These are phyloP conservation scores for Cladophialophora immunda DNA, from an alignment of 2,329 filamentous ascomycete genomes.

Conservation along the genomic window DNA sequence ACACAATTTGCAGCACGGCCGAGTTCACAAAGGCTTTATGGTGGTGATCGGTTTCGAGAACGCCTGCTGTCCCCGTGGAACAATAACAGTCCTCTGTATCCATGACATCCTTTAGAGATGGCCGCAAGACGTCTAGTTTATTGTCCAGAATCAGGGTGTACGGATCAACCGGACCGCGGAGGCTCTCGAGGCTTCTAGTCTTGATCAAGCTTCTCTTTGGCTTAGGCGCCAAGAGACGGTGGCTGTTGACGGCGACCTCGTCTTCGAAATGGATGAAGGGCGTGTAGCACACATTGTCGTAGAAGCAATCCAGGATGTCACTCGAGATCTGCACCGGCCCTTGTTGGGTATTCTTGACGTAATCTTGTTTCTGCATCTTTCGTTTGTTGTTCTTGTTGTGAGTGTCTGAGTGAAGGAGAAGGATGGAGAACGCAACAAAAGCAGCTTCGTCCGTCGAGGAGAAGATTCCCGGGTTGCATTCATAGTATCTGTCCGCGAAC, in stretches of 20 bases:
- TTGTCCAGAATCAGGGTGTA: conserved; percentile 93
- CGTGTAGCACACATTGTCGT: conserved; percentile 98
- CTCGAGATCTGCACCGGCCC: conserved; percentile 81
- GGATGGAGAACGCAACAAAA: conserved; percentile 94
- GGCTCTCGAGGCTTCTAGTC: conserved; percentile 69
- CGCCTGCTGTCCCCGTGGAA: conserved; percentile 79
- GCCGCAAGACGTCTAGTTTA: conserved; percentile 82
- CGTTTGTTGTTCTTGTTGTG: conserved; percentile 99
- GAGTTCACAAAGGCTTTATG: conserved; percentile 91
- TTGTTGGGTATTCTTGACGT: conserved; percentile 91
- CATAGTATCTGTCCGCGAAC: conserved; percentile 95
- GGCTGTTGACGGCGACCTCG: conserved; percentile 79
- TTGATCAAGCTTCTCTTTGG: conserved; percentile 76
- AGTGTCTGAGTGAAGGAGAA: conserved; percentile 97
- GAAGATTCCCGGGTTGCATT: conserved; percentile 97
- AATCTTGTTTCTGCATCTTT: conserved; percentile 97
- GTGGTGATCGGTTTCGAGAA: conserved; percentile 79
- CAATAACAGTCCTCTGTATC: conserved; percentile 89
- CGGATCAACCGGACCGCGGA: conserved; percentile 90
- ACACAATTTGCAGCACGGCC: conserved; percentile 92
- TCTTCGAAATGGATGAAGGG: conserved; percentile 98
- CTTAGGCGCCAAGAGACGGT: conserved; percentile 75
- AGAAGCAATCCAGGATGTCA: conserved; percentile 93
- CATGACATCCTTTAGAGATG: conserved; percentile 91
- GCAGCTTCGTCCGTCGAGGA: conserved; percentile 80